Evolutionary conservation across 352 stramenopile genomes (phyloP).

Genomic region (Globisporangium carolinianum): DNA sequence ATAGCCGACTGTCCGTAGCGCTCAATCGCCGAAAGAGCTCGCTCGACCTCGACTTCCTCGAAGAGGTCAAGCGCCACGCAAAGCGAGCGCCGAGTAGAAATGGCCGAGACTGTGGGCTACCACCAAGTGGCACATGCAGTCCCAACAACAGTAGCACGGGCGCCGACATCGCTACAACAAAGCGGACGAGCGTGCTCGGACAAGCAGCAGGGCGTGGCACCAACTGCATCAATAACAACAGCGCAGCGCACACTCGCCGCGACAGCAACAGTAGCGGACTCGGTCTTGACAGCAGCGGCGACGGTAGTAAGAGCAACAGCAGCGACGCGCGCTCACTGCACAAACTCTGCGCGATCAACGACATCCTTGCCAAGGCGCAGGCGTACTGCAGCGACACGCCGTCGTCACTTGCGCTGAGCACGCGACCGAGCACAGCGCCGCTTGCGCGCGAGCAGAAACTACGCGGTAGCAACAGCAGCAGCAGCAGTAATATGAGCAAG

Average conservation of each 20-base stretch:
- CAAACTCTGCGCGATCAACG: constrained; percentile 60
- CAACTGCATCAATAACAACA: not conserved
- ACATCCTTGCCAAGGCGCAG: constrained; percentile 47
- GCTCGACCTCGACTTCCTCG: constrained; percentile 42
- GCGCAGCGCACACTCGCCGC: not conserved
- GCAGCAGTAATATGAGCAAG: not conserved
- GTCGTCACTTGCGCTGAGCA: not conserved
- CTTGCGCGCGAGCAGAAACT: not conserved
- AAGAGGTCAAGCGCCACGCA: constrained; percentile 34
- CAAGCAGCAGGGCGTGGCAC: not conserved
- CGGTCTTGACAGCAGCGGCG: no score
- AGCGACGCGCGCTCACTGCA: constrained; percentile 12
- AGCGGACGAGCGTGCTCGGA: not conserved
- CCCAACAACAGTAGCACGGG: not conserved
- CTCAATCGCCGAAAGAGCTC: constrained; percentile 24
- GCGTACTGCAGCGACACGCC: constrained; percentile 14
- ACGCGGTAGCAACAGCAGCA: not conserved
- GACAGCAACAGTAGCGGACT: not conserved
- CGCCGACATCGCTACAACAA: not conserved
- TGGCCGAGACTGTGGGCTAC: constrained; percentile 1
- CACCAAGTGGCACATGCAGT: not conserved
- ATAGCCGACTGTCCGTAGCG: not conserved
- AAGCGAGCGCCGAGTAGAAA: constrained; percentile 9
- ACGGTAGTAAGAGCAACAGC: not conserved
- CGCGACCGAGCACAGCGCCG: constrained; percentile 4